These are phyloP conservation scores for Pythium periplocum DNA, from an alignment of 352 stramenopile species.

Conservation along the genomic window DNA sequence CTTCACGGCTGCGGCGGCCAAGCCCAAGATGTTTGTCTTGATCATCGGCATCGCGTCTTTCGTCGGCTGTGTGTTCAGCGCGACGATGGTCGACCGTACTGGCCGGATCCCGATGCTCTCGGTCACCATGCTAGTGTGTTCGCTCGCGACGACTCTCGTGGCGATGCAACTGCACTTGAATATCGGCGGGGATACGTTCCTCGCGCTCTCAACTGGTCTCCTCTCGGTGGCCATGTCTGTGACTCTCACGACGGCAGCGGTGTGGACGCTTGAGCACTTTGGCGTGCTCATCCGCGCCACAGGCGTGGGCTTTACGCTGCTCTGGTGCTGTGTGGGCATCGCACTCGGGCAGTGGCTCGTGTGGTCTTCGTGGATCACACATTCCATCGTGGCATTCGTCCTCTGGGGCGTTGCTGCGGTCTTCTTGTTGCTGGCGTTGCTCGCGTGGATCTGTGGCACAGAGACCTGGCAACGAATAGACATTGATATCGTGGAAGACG, in stretches of 20 bases:
- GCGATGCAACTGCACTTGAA: constrained; percentile 1
- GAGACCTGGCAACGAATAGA: constrained; percentile 15
- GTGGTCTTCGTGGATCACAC: background rate
- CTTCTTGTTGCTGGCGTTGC: constrained; percentile 8
- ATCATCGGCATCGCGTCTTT: constrained; percentile 2
- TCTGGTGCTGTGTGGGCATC: constrained; percentile 7
- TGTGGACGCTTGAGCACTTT: constrained; percentile 21
- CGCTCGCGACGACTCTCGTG: constrained; percentile 10
- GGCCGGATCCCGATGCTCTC: constrained; percentile 14
- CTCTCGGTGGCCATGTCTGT: background rate
- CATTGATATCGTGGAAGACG: constrained; percentile 12
- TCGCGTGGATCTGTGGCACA: constrained; percentile 5
- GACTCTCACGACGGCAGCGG: constrained; percentile 1
- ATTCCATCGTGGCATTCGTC: constrained; percentile 1
- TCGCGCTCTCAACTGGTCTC: constrained; percentile 4
- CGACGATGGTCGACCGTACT: constrained; percentile 11
- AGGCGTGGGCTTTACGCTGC: constrained; percentile 16
- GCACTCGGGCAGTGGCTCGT: constrained; percentile 11
- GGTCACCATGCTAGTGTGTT: constrained; percentile 7
- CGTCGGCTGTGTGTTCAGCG: constrained; percentile 6
- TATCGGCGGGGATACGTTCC: constrained; percentile 1
- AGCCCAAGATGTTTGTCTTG: constrained; percentile 7
- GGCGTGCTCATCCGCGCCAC: constrained; percentile 20
- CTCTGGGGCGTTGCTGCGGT: constrained; percentile 8
- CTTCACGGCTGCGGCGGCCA: background rate